phyloP scores from a whole-genome alignment of 257 asterid species.

The Salvia rosmarinus region DNA sequence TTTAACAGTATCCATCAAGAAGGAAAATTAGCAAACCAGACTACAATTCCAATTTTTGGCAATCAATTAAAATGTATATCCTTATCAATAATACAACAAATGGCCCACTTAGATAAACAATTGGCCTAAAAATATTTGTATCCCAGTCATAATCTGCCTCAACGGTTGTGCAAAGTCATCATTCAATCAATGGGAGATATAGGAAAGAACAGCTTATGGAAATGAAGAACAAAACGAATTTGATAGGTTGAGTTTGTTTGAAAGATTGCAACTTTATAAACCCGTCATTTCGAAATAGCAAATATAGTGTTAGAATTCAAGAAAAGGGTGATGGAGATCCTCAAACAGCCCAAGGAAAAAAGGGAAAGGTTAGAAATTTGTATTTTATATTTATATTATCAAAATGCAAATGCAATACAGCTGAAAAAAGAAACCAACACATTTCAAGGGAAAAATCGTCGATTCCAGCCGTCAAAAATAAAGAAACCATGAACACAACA shows the following conservation, averaged over 20 bases:
- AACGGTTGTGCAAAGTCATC: background rate
- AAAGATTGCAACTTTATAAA: background rate
- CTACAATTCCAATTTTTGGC: background rate
- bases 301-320: background rate
- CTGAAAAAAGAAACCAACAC: slow-evolving; percentile 27
- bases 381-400: slow-evolving; percentile 15
- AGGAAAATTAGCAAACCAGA: slow-evolving; percentile 6
- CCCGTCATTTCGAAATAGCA: background rate
- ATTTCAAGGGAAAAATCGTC: slow-evolving; percentile 10
- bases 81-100: background rate
- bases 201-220: background rate
- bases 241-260: background rate
- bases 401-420: slow-evolving; percentile 28
- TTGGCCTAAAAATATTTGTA: background rate
- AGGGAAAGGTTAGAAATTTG: slow-evolving; percentile 11
- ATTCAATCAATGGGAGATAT: background rate
- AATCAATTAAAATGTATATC: slow-evolving; percentile 5
- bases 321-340: background rate
- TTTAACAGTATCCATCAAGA: background rate
- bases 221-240: background rate
- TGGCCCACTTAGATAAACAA: background rate
- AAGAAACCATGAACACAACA: background rate
- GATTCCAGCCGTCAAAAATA: slow-evolving; percentile 3
- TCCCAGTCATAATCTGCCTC: background rate
- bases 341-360: slow-evolving; percentile 2